Conservation (phyloP, 2,329 filamentous ascomycete species). For the Paecilomyces dactylethromorphus region DNA sequence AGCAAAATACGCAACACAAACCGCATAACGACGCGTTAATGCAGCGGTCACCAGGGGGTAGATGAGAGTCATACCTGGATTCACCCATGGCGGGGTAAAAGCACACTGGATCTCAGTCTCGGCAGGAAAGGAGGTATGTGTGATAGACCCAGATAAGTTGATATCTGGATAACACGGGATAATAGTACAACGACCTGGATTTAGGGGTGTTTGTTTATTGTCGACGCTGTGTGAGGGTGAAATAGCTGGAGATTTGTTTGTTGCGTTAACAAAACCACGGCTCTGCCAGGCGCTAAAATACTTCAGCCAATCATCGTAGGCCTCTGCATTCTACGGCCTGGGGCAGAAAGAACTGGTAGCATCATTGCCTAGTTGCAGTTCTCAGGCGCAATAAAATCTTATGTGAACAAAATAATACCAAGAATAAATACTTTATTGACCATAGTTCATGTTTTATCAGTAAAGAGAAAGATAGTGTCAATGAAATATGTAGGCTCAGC, state of each 20-base stretch:
- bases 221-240: slow-evolving; percentile 8
- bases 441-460: neutral
- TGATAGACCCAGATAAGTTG: neutral
- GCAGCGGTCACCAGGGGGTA: neutral
- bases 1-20: neutral
- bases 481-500: slow-evolving; percentile 61
- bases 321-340: slow-evolving; percentile 1
- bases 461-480: neutral
- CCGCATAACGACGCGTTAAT: neutral
- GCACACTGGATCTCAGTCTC: neutral
- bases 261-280: slow-evolving; percentile 21
- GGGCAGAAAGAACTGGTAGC: neutral
- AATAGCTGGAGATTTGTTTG: slow-evolving; percentile 13
- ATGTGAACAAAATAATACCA: neutral
- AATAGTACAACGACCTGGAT: neutral
- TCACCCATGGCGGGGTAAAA: slow-evolving; percentile 52
- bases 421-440: neutral
- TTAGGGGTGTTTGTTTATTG: slow-evolving; percentile 8
- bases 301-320: slow-evolving; percentile 11
- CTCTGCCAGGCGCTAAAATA: slow-evolving; percentile 13
- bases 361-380: neutral
- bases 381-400: neutral
- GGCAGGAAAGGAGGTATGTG: slow-evolving; percentile 1
- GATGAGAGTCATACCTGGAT: slow-evolving; percentile 48
- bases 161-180: neutral